A percentile compares a stretch with the other conserved stretches of the same genome.
phyloP scores from a whole-genome alignment of 306 rosid genomes.

The Ormosia emarginata region DNA sequence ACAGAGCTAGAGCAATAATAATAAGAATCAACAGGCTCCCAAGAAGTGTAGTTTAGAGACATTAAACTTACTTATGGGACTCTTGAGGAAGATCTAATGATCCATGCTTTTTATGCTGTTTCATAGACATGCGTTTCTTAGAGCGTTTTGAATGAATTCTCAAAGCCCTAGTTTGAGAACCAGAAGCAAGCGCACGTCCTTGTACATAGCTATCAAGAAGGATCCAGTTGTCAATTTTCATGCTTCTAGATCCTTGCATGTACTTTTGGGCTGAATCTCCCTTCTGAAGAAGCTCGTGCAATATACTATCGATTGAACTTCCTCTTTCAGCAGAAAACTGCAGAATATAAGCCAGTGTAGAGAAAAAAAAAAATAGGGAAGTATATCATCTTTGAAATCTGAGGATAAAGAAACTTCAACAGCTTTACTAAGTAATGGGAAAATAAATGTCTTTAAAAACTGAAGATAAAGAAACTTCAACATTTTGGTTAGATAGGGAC shows the following conservation, averaged over 20 bases:
- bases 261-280: constrained; percentile 71
- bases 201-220: constrained; percentile 74
- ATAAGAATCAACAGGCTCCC: neutral
- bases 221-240: constrained; percentile 62
- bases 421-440: neutral
- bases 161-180: constrained; percentile 54
- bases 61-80: constrained; percentile 51
- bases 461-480: constrained; percentile 1
- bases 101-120: constrained; percentile 62
- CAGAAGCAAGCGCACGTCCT: constrained; percentile 31
- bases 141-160: constrained; percentile 70
- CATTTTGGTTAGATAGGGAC: neutral
- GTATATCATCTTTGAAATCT: neutral
- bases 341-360: constrained; percentile 18
- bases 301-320: constrained; percentile 48
- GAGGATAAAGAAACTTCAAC: neutral
- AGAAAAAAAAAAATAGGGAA: neutral
- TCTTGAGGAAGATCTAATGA: constrained; percentile 59
- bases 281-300: constrained; percentile 58
- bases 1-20: neutral
- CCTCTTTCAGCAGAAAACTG: constrained; percentile 51
- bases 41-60: neutral
- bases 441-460: neutral
- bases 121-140: constrained; percentile 74
- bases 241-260: constrained; percentile 66